Percentiles rank a stretch among this genome's conserved stretches.
Conservation (phyloP, 305 asterid genomes). For the Salvia sclarea region DNA sequence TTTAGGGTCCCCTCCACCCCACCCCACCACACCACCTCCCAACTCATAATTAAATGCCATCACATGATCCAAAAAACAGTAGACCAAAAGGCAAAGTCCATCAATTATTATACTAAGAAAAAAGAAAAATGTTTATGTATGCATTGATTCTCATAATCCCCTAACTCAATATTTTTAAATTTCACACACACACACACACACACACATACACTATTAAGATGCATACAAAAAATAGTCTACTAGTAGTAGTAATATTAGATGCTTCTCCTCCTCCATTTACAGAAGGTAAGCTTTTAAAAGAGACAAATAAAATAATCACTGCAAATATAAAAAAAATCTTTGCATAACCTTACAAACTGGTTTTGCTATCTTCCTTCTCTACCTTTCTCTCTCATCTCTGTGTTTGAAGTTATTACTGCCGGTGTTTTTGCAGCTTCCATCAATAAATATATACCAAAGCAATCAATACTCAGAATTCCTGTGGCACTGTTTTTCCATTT, state of each 20-base stretch:
- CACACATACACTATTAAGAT: neutral
- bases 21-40: neutral
- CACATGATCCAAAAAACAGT: constrained; percentile 64
- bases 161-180: constrained; percentile 31
- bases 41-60: constrained; percentile 40
- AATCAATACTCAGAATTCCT: too few relatives aligned
- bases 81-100: constrained; percentile 31
- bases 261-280: constrained; percentile 5
- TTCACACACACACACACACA: neutral
- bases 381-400: neutral
- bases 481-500: too few relatives aligned
- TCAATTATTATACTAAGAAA: neutral
- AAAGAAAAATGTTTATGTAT: constrained; percentile 11
- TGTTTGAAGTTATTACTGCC: constrained; percentile 26
- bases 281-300: constrained; percentile 18
- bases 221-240: neutral
- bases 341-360: constrained; percentile 17
- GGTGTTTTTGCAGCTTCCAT: constrained; percentile 38
- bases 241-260: neutral
- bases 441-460: constrained; percentile 8
- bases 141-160: constrained; percentile 37
- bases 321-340: too few relatives aligned
- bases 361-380: constrained; percentile 20
- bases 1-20: constrained; percentile 39
- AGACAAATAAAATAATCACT: too few relatives aligned